Evolutionary conservation across 805 yeast species (phyloP), one percentile per base, ranked within the genome.

Genomic region (Lipomyces starkeyi): DNA sequence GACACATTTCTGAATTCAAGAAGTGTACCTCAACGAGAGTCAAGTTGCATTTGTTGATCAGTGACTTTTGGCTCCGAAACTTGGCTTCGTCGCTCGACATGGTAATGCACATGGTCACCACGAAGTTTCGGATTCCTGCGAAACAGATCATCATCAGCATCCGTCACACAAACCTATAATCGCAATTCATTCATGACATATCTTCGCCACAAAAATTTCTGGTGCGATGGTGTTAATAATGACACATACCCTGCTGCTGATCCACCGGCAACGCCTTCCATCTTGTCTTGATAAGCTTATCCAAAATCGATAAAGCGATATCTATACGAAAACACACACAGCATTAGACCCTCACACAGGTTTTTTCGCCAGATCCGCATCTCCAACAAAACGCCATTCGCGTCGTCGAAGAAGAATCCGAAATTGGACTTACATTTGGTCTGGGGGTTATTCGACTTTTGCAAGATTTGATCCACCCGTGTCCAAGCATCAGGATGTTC

Each of bases 401-500:
- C 54, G 25, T 34, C 27, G 29, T 9, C 13, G 43, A 37, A 37
- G 43, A 13, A n/a, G 22, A 43, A 43, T 53, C 34, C 22, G 11
- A 11, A 60, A 65, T 32, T 11, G 20, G 40, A 68, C 77, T 43
- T 71, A 76, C 90, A 94, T 80, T 95, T 95, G 40, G 97, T 85
- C 79, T 95, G 97, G 53, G 97, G 84, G 77, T 93, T 90, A 61
- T 82, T 81, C 2, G 97, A 88, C 70, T 82, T 83, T 73, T 93
- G 93, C 72, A 95, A 83, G 68, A 95, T 93, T 78, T 90, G 87
- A 75, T 94, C 98, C 43, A 97, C 95, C 65, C 90, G 86, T 73
- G 90, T 91, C 99, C 99, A 95, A 32, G 98, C 89, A 74, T 94
- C 97, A 2, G 95, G 96, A 78, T 93, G 90, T 70, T 92, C 97